Conservation (phyloP, 495 filamentous ascomycete genomes). For the Echria macrotheca region DNA sequence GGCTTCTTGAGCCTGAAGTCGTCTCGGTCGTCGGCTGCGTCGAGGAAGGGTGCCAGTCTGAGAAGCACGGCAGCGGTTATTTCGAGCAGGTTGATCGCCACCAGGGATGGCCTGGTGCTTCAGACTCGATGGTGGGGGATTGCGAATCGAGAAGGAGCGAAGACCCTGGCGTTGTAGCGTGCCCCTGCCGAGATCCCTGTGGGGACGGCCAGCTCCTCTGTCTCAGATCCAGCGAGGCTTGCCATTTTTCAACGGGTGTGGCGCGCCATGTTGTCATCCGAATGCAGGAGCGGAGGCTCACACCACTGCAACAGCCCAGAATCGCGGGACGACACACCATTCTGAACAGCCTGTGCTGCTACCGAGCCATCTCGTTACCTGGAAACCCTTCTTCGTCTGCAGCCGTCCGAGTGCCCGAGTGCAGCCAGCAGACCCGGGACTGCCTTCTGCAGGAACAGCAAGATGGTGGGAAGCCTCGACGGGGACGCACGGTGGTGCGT, state of each 20-base stretch:
- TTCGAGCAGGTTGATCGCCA: constrained; percentile 44
- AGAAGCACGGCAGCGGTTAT: constrained; percentile 37
- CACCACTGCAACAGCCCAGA: constrained; percentile 6
- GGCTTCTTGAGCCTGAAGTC: constrained; percentile 19
- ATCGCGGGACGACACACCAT: neutral
- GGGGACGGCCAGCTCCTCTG: neutral
- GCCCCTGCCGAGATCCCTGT: neutral
- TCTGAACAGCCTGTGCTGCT: constrained; percentile 6
- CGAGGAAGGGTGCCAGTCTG: constrained; percentile 13
- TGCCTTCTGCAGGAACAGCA: no score
- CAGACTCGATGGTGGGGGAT: constrained; percentile 2
- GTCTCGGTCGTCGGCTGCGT: constrained; percentile 8
- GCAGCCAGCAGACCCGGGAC: no score
- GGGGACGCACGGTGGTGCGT: no score
- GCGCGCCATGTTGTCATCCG: constrained; percentile 12
- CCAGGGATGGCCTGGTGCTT: constrained; percentile 31
- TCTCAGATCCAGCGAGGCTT: constrained; percentile 12
- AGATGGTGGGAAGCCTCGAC: no score
- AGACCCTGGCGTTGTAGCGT: no score
- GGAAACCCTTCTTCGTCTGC: no score
- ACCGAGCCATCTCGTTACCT: neutral
- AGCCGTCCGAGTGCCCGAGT: no score
- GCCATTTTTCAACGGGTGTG: constrained; percentile 1
- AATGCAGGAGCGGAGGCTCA: constrained; percentile 7
- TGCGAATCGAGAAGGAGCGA: neutral